These are phyloP conservation scores for Lepidium campestre DNA, from an alignment of 441 rosid species.

Conservation along the genomic window DNA sequence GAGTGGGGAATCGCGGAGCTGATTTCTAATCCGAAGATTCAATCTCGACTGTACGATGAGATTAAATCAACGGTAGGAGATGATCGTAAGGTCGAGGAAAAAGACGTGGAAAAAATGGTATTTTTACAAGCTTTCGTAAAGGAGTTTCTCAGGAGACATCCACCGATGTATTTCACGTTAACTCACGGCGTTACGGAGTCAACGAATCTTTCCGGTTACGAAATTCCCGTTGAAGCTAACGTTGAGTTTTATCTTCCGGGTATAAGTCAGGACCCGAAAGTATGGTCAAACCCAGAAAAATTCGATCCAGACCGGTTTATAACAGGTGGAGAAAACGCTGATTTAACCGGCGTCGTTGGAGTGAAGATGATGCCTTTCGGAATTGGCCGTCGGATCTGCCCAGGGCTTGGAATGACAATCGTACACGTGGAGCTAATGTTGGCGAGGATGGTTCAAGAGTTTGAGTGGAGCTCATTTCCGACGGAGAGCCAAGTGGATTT, in stretches of 20 bases:
- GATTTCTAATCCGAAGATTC: slow-evolving; percentile 63
- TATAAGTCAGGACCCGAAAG: slow-evolving; percentile 48
- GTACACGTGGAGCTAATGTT: slow-evolving; percentile 65
- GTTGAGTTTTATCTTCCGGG: slow-evolving; percentile 57
- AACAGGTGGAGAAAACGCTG: slow-evolving; percentile 57
- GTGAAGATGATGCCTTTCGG: background rate
- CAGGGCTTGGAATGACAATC: slow-evolving; percentile 63
- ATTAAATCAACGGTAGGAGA: slow-evolving; percentile 45
- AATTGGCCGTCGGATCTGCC: slow-evolving; percentile 18
- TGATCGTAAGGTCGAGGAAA: slow-evolving; percentile 49
- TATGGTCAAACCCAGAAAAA: slow-evolving; percentile 58
- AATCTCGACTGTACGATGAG: slow-evolving; percentile 61
- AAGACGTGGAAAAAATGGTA: slow-evolving; percentile 55
- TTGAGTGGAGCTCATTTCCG: slow-evolving; percentile 63
- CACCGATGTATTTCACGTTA: slow-evolving; percentile 68
- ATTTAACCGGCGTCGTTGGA: slow-evolving; percentile 49
- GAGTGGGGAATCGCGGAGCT: slow-evolving; percentile 92
- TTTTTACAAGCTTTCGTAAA: slow-evolving; percentile 62
- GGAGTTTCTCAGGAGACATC: slow-evolving; percentile 77
- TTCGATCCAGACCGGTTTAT: slow-evolving; percentile 74
- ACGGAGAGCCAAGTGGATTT: slow-evolving; percentile 42
- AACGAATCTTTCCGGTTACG: slow-evolving; percentile 61
- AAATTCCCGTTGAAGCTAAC: slow-evolving; percentile 50
- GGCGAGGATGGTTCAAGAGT: slow-evolving; percentile 86
- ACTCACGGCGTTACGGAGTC: slow-evolving; percentile 72